These are phyloP conservation scores for Thamnidium elegans DNA, from an alignment of 192 early-diverging fungal genomes.

Conservation along the genomic window DNA sequence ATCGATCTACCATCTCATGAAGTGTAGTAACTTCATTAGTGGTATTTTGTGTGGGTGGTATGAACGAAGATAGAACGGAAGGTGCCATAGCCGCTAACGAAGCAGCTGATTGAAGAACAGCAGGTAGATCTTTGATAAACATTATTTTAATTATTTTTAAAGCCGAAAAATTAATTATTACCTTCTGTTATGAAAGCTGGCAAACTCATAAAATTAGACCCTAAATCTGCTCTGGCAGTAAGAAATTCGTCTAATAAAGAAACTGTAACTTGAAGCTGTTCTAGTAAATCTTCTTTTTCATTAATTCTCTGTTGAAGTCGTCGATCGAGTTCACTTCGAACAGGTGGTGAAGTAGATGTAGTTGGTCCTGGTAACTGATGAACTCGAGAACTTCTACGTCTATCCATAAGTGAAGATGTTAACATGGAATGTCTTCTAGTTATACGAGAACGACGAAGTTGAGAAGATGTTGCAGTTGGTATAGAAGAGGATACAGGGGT, in stretches of 20 bases:
- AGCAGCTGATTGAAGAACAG: slow-evolving; percentile 13
- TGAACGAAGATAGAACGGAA: not conserved
- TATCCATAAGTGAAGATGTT: slow-evolving; percentile 6
- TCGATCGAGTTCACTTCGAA: slow-evolving; percentile 16
- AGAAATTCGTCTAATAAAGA: slow-evolving; percentile 24
- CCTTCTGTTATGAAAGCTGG: slow-evolving; percentile 22
- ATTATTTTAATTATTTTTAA: too few species aligned
- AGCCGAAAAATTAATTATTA: not conserved
- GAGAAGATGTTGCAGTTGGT: not conserved
- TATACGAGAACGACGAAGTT: not conserved
- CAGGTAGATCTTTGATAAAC: slow-evolving; percentile 17
- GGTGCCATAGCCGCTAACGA: not conserved
- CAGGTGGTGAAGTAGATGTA: not conserved
- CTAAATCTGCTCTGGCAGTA: slow-evolving; percentile 12
- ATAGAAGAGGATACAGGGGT: not conserved
- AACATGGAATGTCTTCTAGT: slow-evolving; percentile 11
- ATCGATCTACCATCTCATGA: slow-evolving; percentile 16
- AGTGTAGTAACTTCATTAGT: not conserved
- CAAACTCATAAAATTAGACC: not conserved
- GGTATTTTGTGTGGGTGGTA: not conserved
- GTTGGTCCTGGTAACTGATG: not conserved
- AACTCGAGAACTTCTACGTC: not conserved
- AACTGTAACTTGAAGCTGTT: slow-evolving; percentile 17
- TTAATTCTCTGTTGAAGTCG: slow-evolving; percentile 12
- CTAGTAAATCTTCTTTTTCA: slow-evolving; percentile 23